Evolutionary conservation across 2,329 filamentous ascomycete genomes (phyloP).

Genomic region (Dactylellina sp.): DNA sequence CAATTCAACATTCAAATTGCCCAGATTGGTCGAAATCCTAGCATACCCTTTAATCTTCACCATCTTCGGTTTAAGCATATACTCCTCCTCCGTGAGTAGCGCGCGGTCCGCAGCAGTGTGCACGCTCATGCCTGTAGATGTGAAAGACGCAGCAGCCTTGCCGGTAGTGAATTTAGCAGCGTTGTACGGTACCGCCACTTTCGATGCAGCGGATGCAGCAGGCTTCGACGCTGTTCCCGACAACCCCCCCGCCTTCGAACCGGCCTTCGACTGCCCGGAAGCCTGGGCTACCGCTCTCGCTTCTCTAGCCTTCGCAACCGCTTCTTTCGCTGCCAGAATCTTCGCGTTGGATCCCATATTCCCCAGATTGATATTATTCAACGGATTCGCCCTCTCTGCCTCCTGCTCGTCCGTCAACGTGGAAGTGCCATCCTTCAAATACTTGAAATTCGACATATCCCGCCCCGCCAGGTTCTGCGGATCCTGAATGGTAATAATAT

Average conservation of each 20-base stretch:
- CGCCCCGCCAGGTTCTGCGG: constrained; percentile 87
- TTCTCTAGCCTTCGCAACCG: constrained; percentile 86
- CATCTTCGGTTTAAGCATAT: constrained; percentile 89
- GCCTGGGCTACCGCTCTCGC: constrained; percentile 61
- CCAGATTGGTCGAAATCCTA: constrained; percentile 85
- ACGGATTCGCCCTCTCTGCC: constrained; percentile 71
- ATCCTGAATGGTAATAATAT: constrained; percentile 96
- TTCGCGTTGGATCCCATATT: constrained; percentile 84
- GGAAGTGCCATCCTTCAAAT: constrained; percentile 78
- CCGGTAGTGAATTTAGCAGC: constrained; percentile 91
- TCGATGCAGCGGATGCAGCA: constrained; percentile 16
- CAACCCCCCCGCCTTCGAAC: constrained; percentile 50
- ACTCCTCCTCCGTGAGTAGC: constrained; percentile 90
- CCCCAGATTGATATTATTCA: constrained; percentile 78
- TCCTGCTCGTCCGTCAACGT: constrained; percentile 70
- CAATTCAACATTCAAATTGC: constrained; percentile 87
- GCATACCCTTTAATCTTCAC: constrained; percentile 93
- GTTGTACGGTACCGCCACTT: constrained; percentile 74
- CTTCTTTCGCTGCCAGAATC: constrained; percentile 89
- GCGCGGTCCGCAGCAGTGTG: constrained; percentile 90
- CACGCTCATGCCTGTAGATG: constrained; percentile 90
- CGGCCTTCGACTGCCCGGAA: constrained; percentile 64
- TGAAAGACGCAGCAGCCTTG: constrained; percentile 90
- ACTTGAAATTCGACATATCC: constrained; percentile 88
- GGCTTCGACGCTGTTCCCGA: constrained; percentile 18